These are phyloP conservation scores for Fraxinus baroniana DNA, from an alignment of 305 asterid genomes.

Conservation along the genomic window DNA sequence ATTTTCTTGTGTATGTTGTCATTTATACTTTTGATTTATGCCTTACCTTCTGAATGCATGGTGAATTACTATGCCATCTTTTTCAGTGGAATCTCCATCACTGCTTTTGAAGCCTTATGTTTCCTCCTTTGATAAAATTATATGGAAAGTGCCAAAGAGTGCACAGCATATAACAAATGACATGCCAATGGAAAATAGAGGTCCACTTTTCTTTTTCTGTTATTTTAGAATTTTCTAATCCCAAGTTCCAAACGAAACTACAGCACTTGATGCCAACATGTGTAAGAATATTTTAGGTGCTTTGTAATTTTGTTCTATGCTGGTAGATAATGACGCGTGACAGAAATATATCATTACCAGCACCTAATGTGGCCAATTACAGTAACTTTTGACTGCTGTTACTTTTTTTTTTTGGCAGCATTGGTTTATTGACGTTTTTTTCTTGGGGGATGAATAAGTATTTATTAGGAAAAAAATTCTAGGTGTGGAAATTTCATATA, in stretches of 20 bases:
- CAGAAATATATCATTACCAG: not conserved
- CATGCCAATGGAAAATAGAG: not conserved
- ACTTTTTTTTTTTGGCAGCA: not conserved
- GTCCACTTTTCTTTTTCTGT: not conserved
- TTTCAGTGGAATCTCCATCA: not conserved
- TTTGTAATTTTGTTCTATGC: not conserved
- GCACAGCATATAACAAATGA: not conserved
- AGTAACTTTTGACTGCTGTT: not conserved
- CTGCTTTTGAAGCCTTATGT: not conserved
- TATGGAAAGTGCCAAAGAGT: not conserved
- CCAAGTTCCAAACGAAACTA: not conserved
- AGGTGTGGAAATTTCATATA: not conserved
- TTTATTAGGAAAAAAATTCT: not conserved
- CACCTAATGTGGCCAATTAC: not conserved
- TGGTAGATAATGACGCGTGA: not conserved
- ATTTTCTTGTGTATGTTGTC: not conserved
- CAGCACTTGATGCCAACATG: not conserved
- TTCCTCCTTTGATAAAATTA: not conserved
- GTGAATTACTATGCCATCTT: not conserved
- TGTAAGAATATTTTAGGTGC: not conserved
- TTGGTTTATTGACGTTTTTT: too few species aligned
- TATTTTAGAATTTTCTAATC: not conserved
- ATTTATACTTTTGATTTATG: not conserved
- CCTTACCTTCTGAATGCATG: not conserved
- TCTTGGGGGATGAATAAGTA: not conserved